Evolutionary conservation across 148 eudicot species (phyloP), one percentile per base, ranked within the genome.

Genomic region (Dianthus caryophyllus): DNA sequence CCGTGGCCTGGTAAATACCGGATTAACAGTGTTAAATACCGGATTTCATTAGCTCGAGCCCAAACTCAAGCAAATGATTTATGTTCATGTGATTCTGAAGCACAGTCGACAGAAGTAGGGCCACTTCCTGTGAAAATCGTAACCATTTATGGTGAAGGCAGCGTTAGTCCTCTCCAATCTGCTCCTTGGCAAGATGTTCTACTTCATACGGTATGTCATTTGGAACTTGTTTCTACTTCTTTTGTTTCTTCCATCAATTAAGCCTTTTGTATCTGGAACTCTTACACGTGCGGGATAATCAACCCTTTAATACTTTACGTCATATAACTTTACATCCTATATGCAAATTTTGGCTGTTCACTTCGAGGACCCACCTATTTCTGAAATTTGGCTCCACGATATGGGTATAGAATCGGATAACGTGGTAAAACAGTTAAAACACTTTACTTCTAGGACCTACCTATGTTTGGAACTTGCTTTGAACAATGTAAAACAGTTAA

Each of bases 121-220:
- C 36, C 46, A 51, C 27, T 12, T 33, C 77, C 79, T 26, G 91
- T 90, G n/a, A 90, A 81, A 74, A 79, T 90, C 31, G 81, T 85
- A 31, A 87, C 81, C 77, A 14, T 90, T 1, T 89, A 79, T 14
- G 94, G 88, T 73, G 78, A 84, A 71, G 87, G 82, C 50, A 81
- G 79, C 71, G 50, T 81, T 80, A 90, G 94, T 73, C 97, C 94
- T 58, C 85, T 90, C 16, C 77, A 81, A n/a, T 81, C 85, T 49
- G 76, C 90, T 17, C 82, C 90, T 43, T 90, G 97, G 97, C 76
- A 78, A 67, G 78, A 90, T 22, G 97, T 90, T 64, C 78, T 90
- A 82, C 73, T 77, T 39, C 97, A 90, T 75, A 90, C 97, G 16
- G 97, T 90, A 76, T 76, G 96, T 71, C 4, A 48, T 44, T 38